Percentiles rank a stretch among this genome's conserved stretches.
Evolutionary conservation across 371 early-diverging fungal species (phyloP).

Genomic region (Lichtheimia corymbifera): DNA sequence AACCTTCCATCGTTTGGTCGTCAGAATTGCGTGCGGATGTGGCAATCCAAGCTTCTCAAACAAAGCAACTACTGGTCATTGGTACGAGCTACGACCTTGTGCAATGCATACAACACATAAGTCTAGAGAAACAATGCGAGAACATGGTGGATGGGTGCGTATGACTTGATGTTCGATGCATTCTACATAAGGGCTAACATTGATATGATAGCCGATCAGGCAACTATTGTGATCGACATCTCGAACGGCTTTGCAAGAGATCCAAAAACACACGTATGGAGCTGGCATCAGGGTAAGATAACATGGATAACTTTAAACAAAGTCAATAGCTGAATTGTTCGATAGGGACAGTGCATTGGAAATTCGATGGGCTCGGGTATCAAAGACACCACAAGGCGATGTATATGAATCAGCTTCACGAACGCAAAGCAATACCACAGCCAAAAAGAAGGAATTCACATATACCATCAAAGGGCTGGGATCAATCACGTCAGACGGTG

Average conservation of each 20-base stretch:
- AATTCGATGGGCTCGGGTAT: constrained; percentile 33
- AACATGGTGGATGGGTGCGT: constrained; percentile 39
- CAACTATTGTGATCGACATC: constrained; percentile 41
- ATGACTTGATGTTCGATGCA: too few relatives aligned
- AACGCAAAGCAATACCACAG: background rate
- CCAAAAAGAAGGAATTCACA: constrained; percentile 21
- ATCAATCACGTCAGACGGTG: constrained; percentile 27
- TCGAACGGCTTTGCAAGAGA: constrained; percentile 24
- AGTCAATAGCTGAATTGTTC: background rate
- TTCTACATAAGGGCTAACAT: too few relatives aligned
- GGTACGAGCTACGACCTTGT: constrained; percentile 39
- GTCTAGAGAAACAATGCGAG: constrained; percentile 24
- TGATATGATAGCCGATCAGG: constrained; percentile 30
- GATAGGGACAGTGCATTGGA: constrained; percentile 34
- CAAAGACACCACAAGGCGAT: constrained; percentile 2
- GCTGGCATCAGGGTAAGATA: constrained; percentile 41
- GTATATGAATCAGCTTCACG: background rate
- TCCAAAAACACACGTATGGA: constrained; percentile 50
- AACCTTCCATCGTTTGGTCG: constrained; percentile 29
- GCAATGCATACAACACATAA: constrained; percentile 28
- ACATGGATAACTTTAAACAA: background rate
- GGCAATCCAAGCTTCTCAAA: constrained; percentile 27
- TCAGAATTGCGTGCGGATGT: constrained; percentile 18
- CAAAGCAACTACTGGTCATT: constrained; percentile 34
- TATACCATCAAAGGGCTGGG: constrained; percentile 30